Percentiles rank a stretch among this genome's conserved stretches.
phyloP scores from a whole-genome alignment of 257 asterid genomes.

The Ajuga chamaepitys region DNA sequence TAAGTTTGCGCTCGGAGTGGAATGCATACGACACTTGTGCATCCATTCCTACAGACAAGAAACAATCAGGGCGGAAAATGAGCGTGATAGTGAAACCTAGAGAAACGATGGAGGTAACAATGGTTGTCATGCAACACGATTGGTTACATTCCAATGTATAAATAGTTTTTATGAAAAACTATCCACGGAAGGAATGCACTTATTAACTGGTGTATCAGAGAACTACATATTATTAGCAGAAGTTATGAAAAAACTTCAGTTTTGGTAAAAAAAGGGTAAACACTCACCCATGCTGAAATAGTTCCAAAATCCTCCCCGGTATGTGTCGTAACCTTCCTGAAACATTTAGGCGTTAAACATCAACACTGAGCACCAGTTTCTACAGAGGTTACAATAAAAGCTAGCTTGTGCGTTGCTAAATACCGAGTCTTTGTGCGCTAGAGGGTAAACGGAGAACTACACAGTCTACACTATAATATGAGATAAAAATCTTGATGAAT shows the following conservation, averaged over 20 bases:
- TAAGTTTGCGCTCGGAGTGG: conserved; percentile 75
- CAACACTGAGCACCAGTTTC: neutral
- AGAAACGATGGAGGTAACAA: neutral
- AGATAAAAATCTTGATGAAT: too few relatives aligned
- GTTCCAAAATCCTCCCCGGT: conserved; percentile 50
- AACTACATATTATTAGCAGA: too few relatives aligned
- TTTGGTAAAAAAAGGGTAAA: neutral
- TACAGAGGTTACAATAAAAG: neutral
- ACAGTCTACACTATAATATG: too few relatives aligned
- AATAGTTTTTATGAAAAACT: too few relatives aligned
- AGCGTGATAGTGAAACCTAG: neutral
- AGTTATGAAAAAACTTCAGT: too few relatives aligned
- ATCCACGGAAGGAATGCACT: too few relatives aligned
- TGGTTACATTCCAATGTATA: too few relatives aligned
- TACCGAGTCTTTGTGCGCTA: too few relatives aligned
- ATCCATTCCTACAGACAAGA: conserved; percentile 70
- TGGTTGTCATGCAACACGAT: too few relatives aligned
- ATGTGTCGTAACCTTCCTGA: conserved; percentile 44
- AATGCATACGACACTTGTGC: conserved; percentile 94
- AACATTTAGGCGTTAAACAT: conserved; percentile 9
- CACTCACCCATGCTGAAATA: conserved; percentile 44
- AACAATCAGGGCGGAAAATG: neutral
- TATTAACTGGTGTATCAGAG: too few relatives aligned
- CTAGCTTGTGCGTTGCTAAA: too few relatives aligned
- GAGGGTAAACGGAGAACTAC: too few relatives aligned